Evolutionary conservation across 2,329 filamentous ascomycete species (phyloP), one percentile per base, ranked within the genome.

Genomic region (Pezicula radicicola): DNA sequence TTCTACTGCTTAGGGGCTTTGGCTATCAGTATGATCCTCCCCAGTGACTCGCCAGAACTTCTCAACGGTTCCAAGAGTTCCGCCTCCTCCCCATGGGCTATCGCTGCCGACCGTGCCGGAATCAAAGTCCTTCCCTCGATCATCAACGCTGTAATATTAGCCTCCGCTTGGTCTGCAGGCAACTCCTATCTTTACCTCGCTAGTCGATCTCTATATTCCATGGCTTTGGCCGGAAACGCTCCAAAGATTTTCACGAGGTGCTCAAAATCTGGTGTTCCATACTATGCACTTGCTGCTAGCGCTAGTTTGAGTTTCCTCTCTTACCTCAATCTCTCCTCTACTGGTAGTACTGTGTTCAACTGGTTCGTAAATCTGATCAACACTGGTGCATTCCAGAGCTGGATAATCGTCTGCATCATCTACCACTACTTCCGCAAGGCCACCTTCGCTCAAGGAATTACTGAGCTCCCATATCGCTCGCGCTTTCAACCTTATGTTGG

Each of bases 1-100:
- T 84, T 85, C 71, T 85, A 84, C 63, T 71, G 84, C 48, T 66
- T 78, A 5, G 74, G 73, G 2, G 76, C 81, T 16, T 42, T 85
- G 2, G 77, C 79, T n/a, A 84, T 85, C 47, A 78, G 80, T 33
- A 75, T 85, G 30, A 82, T 82, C 49, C 79, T 78, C 55, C 79
- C 79, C 0, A 81, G 74, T 27, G 68, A 81, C 55, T 75, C 81
- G 51, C 53, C 66, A 0, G 69, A 68, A 2, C 71, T 86, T 33
- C 79, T 77, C 15, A 68, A 71, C 13, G 80, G 81, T 19, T 76
- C 75, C 12, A 68, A 72, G 4, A 78, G 76, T 19, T 80, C 80
- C 1, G 77, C 75, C 6, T 76, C 79, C 1, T 76, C 73, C 1
- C 71, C 75, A 1, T 78, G 75, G 55, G 76, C 77, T 6, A 67